phyloP scores from a whole-genome alignment of 2,329 filamentous ascomycete species.

The Botrytis squamosa region DNA sequence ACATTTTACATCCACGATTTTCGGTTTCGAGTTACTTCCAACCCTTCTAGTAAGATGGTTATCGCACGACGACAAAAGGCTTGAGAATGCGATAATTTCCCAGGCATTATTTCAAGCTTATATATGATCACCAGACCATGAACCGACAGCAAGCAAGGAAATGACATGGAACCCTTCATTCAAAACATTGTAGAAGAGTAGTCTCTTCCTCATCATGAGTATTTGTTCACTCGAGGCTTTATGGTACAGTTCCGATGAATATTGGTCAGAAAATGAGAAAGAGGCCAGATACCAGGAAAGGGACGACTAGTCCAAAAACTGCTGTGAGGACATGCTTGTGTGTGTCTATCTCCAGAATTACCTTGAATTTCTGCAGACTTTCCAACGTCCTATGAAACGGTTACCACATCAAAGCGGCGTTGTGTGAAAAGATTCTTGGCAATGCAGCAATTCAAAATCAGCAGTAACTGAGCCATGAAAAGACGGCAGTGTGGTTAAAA shows the following conservation, averaged over 20 bases:
- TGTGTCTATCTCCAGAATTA: too few relatives aligned
- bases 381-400: rapidly evolving
- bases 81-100: not conserved
- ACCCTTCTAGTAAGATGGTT: not conserved
- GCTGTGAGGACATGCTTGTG: too few relatives aligned
- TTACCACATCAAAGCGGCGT: rapidly evolving
- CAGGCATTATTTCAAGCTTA: not conserved
- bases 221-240: not conserved
- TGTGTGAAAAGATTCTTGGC: not conserved
- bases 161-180: not conserved
- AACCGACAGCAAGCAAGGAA: not conserved
- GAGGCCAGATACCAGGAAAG: not conserved
- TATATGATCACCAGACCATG: not conserved
- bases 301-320: not conserved
- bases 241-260: rapidly evolving
- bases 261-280: not conserved
- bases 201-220: not conserved
- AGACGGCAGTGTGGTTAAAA: not conserved
- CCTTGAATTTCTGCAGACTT: too few relatives aligned
- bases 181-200: not conserved
- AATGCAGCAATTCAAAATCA: too few relatives aligned
- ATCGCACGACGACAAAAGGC: not conserved
- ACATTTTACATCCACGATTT: not conserved
- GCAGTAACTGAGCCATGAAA: not conserved
- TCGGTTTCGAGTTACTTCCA: not conserved